phyloP scores from a whole-genome alignment of 2,329 filamentous ascomycete species.

The Sarocladium brachiariae region DNA sequence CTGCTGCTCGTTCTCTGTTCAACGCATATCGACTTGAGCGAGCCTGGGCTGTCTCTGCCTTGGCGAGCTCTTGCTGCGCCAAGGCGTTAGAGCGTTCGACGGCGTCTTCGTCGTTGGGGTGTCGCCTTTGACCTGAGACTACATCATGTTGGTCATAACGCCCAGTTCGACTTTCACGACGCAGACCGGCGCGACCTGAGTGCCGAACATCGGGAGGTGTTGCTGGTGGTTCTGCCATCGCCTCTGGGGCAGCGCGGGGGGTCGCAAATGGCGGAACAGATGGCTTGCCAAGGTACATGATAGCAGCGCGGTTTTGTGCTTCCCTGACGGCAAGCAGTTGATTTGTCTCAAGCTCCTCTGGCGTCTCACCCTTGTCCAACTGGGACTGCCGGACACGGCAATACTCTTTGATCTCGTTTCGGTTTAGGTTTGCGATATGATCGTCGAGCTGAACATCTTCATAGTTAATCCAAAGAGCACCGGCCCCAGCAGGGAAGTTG shows the following conservation, averaged over 20 bases:
- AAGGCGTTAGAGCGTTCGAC: conserved; percentile 42
- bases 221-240: not conserved
- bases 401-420: conserved; percentile 57
- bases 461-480: conserved; percentile 56
- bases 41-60: conserved; percentile 43
- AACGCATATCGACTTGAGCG: conserved; percentile 43
- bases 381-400: conserved; percentile 54
- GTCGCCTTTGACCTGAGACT: not conserved
- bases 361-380: conserved; percentile 44
- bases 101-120: conserved; percentile 11
- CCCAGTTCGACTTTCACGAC: conserved; percentile 1
- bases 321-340: conserved; percentile 45
- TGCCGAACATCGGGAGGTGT: conserved; percentile 16
- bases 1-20: conserved; percentile 31
- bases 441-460: conserved; percentile 54
- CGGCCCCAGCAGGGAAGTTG: conserved; percentile 54
- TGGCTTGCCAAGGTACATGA: conserved; percentile 13
- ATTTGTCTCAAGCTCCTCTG: conserved; percentile 41
- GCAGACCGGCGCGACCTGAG: not conserved
- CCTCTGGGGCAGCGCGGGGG: not conserved
- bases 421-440: conserved; percentile 43
- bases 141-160: not conserved
- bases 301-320: conserved; percentile 37
- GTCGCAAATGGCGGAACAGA: not conserved
- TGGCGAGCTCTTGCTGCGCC: conserved; percentile 45